Evolutionary conservation across 2,329 filamentous ascomycete genomes (phyloP).

Genomic region (Fusarium beomiforme): DNA sequence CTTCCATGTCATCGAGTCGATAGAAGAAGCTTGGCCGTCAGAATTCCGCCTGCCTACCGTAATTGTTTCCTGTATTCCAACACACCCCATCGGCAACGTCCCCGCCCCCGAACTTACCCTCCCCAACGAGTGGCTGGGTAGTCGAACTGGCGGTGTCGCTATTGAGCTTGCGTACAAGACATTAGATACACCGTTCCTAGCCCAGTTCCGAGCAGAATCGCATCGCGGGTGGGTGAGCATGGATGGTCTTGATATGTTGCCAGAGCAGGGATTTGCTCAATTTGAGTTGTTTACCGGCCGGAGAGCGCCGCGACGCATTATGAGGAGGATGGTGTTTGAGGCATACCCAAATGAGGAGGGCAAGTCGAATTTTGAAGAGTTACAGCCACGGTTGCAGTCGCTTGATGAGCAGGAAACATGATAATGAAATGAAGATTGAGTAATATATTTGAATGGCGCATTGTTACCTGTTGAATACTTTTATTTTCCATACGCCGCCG

Average conservation of each 20-base stretch:
- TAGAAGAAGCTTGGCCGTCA: constrained; percentile 71
- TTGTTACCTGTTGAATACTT: not conserved
- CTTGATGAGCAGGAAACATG: constrained; percentile 43
- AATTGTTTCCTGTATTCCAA: constrained; percentile 80
- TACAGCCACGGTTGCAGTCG: constrained; percentile 47
- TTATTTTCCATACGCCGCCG: too few species aligned
- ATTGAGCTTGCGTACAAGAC: constrained; percentile 81
- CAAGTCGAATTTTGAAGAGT: constrained; percentile 51
- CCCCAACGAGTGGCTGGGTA: constrained; percentile 75
- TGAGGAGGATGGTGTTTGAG: constrained; percentile 71
- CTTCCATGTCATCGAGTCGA: constrained; percentile 68
- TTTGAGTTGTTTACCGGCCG: constrained; percentile 82
- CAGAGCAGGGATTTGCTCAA: constrained; percentile 83
- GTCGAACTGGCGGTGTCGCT: constrained; percentile 78
- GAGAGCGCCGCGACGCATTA: constrained; percentile 63
- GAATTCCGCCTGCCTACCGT: constrained; percentile 74
- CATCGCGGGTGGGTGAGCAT: constrained; percentile 77
- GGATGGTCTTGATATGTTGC: constrained; percentile 79
- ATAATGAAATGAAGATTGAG: constrained; percentile 6
- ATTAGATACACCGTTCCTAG: constrained; percentile 74
- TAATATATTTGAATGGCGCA: not conserved
- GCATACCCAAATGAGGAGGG: constrained; percentile 57
- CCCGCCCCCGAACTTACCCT: constrained; percentile 76
- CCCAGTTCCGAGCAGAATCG: constrained; percentile 70
- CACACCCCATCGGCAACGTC: constrained; percentile 70